phyloP scores from a whole-genome alignment of 495 filamentous ascomycete genomes.

The Annulohypoxylon nitens region DNA sequence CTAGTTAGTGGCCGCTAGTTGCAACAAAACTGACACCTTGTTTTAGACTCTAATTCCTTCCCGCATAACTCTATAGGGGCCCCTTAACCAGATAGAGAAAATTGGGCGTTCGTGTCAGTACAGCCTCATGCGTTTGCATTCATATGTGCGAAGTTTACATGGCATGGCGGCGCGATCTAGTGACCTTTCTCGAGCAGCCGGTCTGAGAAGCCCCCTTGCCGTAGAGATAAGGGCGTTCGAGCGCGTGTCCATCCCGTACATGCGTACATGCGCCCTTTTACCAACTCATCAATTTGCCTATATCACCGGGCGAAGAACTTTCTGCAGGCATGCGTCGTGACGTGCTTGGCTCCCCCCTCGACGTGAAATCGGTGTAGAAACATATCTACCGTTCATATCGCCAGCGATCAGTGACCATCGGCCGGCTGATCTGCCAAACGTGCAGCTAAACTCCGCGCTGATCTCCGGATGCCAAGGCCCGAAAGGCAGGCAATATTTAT shows the following conservation, averaged over 20 bases:
- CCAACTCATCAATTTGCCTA: constrained; percentile 3
- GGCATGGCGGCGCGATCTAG: constrained; percentile 20
- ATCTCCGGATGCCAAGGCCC: constrained; percentile 42
- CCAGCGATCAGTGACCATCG: constrained; percentile 6
- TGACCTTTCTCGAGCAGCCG: not conserved
- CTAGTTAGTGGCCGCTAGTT: constrained; percentile 38
- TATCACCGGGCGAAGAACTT: not conserved
- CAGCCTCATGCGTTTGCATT: constrained; percentile 24
- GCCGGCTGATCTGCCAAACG: constrained; percentile 36
- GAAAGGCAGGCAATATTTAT: constrained; percentile 35
- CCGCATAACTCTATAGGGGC: constrained; percentile 30
- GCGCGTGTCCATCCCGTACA: not conserved
- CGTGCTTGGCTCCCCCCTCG: constrained; percentile 19
- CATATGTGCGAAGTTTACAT: constrained; percentile 3
- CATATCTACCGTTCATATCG: constrained; percentile 1
- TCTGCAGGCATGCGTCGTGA: constrained; percentile 24
- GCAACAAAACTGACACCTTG: constrained; percentile 44
- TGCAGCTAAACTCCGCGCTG: constrained; percentile 47
- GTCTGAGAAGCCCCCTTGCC: constrained; percentile 6
- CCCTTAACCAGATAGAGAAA: not conserved
- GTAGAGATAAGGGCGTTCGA: constrained; percentile 15
- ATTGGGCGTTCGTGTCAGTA: constrained; percentile 21
- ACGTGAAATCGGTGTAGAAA: constrained; percentile 9
- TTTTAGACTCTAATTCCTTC: constrained; percentile 44
- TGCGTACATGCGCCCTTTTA: not conserved